Evolutionary conservation across 192 early-diverging fungal species (phyloP).

Genomic region (Fimicolochytrium jonesii): DNA sequence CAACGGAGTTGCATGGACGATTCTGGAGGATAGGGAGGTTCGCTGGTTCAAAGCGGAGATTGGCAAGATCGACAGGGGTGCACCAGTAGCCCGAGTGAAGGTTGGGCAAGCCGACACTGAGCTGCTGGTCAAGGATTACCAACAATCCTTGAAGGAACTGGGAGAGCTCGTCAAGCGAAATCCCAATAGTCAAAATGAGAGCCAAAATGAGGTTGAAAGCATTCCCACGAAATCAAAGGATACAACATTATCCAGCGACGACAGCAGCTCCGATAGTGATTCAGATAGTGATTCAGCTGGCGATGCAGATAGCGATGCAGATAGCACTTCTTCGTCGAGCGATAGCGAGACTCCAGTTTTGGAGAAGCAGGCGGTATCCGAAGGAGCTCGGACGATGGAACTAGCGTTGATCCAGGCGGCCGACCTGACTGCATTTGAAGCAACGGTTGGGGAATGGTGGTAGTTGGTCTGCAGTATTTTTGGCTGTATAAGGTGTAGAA

Average conservation of each 20-base stretch:
- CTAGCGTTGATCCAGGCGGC: too few species aligned
- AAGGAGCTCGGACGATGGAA: too few species aligned
- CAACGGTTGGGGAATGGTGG: too few species aligned
- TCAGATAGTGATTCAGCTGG: background rate
- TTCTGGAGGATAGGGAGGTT: conserved; percentile 37
- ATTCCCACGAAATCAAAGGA: background rate
- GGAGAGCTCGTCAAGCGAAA: background rate
- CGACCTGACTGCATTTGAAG: too few species aligned
- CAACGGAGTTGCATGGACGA: conserved; percentile 52
- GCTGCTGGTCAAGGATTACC: background rate
- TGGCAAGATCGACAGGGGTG: conserved; percentile 5
- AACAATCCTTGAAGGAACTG: background rate
- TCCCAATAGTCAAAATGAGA: background rate
- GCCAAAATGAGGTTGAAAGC: background rate
- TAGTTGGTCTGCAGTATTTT: too few species aligned
- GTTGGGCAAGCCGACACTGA: conserved; percentile 6
- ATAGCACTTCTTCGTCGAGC: background rate
- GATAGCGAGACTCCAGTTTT: too few species aligned
- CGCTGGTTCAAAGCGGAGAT: conserved; percentile 41
- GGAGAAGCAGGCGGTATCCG: too few species aligned
- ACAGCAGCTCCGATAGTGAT: background rate
- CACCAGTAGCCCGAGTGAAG: conserved; percentile 6
- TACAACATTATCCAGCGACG: background rate
- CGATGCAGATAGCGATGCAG: background rate
- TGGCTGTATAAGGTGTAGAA: too few species aligned